Conservation (phyloP, 805 yeast species). For the Lipomyces chichibuensis region DNA sequence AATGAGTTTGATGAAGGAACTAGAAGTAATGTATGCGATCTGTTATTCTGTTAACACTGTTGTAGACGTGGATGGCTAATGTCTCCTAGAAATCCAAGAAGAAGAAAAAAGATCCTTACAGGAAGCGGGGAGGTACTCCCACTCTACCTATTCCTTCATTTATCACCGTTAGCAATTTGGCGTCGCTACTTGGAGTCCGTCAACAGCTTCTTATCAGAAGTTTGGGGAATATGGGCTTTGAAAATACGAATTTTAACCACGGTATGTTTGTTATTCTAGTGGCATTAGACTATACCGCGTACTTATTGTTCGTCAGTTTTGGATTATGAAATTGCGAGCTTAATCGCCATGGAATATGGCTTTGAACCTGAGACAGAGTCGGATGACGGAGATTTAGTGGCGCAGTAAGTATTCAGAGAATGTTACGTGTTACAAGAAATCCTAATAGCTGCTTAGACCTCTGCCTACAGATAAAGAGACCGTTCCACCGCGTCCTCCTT, state of each 20-base stretch:
- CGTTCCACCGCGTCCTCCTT: slow-evolving; percentile 78
- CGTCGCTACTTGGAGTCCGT: slow-evolving; percentile 69
- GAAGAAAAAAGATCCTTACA: neutral
- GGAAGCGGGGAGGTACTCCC: neutral
- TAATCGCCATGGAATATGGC: slow-evolving; percentile 88
- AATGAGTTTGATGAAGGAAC: neutral
- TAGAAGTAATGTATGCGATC: neutral
- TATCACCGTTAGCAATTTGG: slow-evolving; percentile 75
- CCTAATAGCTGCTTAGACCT: slow-evolving; percentile 6
- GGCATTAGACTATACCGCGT: neutral
- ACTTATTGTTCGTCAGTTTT: slow-evolving; percentile 47
- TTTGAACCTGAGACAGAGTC: slow-evolving; percentile 59
- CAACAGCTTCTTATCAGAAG: slow-evolving; percentile 57
- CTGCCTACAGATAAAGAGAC: slow-evolving; percentile 52
- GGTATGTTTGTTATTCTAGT: slow-evolving; percentile 54
- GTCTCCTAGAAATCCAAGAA: neutral
- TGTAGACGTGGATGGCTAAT: neutral
- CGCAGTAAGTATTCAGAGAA: slow-evolving; percentile 6
- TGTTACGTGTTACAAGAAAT: neutral
- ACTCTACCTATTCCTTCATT: slow-evolving; percentile 40
- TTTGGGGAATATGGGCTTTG: slow-evolving; percentile 72
- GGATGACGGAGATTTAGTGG: slow-evolving; percentile 40
- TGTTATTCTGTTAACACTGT: neutral
- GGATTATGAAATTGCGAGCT: slow-evolving; percentile 80
- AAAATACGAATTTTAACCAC: slow-evolving; percentile 54